Conservation (phyloP, 208 protist genomes). For the Leishmania lainsoni region DNA sequence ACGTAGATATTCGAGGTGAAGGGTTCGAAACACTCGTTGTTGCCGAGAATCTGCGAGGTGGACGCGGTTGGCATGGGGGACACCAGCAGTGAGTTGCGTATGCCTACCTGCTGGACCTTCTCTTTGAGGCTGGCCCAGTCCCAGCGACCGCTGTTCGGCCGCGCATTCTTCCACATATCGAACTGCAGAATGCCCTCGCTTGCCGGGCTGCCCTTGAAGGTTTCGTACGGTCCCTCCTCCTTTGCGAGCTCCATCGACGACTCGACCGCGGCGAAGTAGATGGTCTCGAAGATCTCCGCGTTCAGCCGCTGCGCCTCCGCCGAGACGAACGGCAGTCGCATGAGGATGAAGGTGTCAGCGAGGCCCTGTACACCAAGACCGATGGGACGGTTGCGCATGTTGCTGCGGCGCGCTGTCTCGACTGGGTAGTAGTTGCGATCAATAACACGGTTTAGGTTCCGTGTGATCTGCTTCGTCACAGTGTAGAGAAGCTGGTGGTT, state of each 20-base stretch:
- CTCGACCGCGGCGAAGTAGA: conserved; percentile 97
- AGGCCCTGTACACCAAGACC: conserved; percentile 99
- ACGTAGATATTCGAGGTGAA: conserved; percentile 99
- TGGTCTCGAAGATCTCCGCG: conserved; percentile 99
- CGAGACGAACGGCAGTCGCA: conserved; percentile 96
- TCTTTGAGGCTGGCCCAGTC: conserved; percentile 96
- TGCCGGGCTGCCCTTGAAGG: conserved; percentile 94
- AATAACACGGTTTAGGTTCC: conserved; percentile 99
- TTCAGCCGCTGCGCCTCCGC: conserved; percentile 94
- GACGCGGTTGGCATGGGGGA: conserved; percentile 99
- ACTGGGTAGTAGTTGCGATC: conserved; percentile 99
- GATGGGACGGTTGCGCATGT: conserved; percentile 98
- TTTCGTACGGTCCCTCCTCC: conserved; percentile 94
- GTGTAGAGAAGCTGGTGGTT: conserved; percentile 91
- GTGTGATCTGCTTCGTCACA: conserved; percentile 94
- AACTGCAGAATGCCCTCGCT: conserved; percentile 98
- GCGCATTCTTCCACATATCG: conserved; percentile 96
- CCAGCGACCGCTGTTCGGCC: conserved; percentile 89
- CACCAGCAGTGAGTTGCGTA: conserved; percentile 98
- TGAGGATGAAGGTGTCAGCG: conserved; percentile 97
- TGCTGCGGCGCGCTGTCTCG: conserved; percentile 93
- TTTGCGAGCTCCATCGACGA: conserved; percentile 92
- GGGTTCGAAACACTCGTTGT: conserved; percentile 99
- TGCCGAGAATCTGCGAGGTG: conserved; percentile 99
- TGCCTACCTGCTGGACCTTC: conserved; percentile 89